Base-by-base conservation (phyloP, 768 basidiomycete genomes). In the Phanerodontia chrysosporium region DNA sequence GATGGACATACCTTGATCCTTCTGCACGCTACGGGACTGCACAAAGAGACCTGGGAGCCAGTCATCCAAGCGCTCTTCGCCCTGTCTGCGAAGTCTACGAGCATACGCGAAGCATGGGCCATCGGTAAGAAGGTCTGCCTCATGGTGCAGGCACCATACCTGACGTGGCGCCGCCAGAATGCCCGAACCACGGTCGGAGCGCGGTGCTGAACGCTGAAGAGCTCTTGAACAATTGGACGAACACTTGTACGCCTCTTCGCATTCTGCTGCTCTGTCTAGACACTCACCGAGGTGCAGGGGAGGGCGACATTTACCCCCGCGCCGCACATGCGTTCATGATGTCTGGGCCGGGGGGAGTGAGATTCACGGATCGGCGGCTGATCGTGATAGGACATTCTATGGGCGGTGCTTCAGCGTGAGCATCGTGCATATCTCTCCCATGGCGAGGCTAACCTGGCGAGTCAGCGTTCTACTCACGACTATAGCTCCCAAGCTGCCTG, bases 41-140 rank as follows among this genome's bases (percentile, higher is more conserved):
- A 80, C 65, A 84, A 84, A 62, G 83, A 84, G 62, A 74, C 74
- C 13, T 84, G 81, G 80, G 83, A 84, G 61, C 82, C 83, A 0
- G 74, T 76, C 0, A 69, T 85, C 2, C 77, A 80, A 10, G 77
- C 80, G 6, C 66, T 84, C 14, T 77, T 73, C 51, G 58, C 6
- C 5, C 22, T 48, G 51, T 35, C 32, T 8, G 29, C 51, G 29
- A 51, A 35, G 24, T 10, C 22, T 5, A 16, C 28, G 8, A 35
- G 14, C n/a, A 29, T 51, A 18, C 51, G 51, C 2, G 51, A 51
- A 12, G 51, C 32, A 16, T 51, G 51, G 51, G 28, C 51, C 3
- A 36, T 51, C n/a, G 51, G 51, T 51, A n/a, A n/a, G n/a, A n/a
- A n/a, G n/a, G n/a, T n/a, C n/a, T n/a, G n/a, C n/a, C n/a, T n/a